Conservation (phyloP, 164 flowering plant genomes). For the Tinospora cordifolia region DNA sequence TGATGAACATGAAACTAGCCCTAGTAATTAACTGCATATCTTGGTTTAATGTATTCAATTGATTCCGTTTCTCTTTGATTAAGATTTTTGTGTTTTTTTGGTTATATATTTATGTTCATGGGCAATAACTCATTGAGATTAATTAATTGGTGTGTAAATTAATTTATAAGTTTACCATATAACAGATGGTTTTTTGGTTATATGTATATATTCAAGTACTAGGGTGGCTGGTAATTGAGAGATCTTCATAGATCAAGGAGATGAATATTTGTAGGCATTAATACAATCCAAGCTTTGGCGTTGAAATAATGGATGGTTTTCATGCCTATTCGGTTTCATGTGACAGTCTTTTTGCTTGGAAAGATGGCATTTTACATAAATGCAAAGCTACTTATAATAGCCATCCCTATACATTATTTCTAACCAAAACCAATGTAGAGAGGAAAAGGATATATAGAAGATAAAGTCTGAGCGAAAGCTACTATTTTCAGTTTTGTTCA, state of each 20-base stretch:
- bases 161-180: too few relatives aligned
- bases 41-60: neutral
- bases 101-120: neutral
- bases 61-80: neutral
- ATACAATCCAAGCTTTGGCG: neutral
- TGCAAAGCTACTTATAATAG: constrained; percentile 6
- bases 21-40: neutral
- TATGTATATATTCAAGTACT: neutral
- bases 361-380: constrained; percentile 13
- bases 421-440: neutral
- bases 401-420: neutral
- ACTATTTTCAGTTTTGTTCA: neutral
- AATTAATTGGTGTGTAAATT: too few relatives aligned
- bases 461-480: neutral
- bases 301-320: constrained; percentile 7
- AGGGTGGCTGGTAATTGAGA: neutral
- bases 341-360: constrained; percentile 21
- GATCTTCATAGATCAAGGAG: constrained; percentile 6
- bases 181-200: neutral
- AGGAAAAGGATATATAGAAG: neutral
- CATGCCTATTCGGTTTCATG: constrained; percentile 5
- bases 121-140: neutral
- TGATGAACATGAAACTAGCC: neutral
- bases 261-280: constrained; percentile 4
- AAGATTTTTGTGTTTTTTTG: neutral